Evolutionary conservation across 2,329 filamentous ascomycete genomes (phyloP).

Genomic region (Alternaria angustiovoidea): DNA sequence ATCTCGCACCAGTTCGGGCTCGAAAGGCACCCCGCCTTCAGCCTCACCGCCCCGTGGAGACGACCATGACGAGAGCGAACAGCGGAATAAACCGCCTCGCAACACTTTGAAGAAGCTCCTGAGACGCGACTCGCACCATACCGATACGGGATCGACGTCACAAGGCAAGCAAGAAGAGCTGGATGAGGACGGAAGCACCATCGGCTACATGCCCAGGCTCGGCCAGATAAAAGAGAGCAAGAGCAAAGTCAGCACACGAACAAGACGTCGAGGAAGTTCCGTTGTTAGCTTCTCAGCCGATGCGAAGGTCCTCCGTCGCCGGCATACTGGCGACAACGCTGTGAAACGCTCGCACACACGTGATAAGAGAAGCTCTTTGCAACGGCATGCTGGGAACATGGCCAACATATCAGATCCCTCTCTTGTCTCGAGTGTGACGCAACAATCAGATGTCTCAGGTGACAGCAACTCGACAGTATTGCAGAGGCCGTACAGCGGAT

Average conservation of each 20-base stretch:
- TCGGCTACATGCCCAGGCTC: conserved; percentile 51
- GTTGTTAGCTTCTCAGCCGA: conserved; percentile 28
- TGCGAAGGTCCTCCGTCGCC: conserved; percentile 26
- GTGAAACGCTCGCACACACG: conserved; percentile 40
- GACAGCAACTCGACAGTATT: conserved; percentile 59
- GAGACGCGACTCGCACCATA: conserved; percentile 28
- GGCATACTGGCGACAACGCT: conserved; percentile 30
- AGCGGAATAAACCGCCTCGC: conserved; percentile 29
- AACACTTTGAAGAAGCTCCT: conserved; percentile 31
- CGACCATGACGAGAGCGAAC: conserved; percentile 32
- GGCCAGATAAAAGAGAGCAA: conserved; percentile 52
- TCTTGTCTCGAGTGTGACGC: conserved; percentile 53
- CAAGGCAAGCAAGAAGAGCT: conserved; percentile 24
- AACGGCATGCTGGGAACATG: conserved; percentile 42
- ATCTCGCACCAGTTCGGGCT: conserved; percentile 30
- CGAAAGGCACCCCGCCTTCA: conserved; percentile 30
- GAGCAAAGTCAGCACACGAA: conserved; percentile 41
- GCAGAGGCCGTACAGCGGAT: conserved; percentile 53
- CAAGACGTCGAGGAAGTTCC: conserved; percentile 33
- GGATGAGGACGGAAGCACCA: conserved; percentile 28
- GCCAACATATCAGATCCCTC: conserved; percentile 51
- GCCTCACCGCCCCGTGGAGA: conserved; percentile 32
- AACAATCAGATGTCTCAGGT: conserved; percentile 52
- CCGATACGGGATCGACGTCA: conserved; percentile 19
- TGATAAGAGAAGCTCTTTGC: conserved; percentile 44